phyloP scores from a whole-genome alignment of 768 basidiomycete species.

The Macrolepiota dolichaula region DNA sequence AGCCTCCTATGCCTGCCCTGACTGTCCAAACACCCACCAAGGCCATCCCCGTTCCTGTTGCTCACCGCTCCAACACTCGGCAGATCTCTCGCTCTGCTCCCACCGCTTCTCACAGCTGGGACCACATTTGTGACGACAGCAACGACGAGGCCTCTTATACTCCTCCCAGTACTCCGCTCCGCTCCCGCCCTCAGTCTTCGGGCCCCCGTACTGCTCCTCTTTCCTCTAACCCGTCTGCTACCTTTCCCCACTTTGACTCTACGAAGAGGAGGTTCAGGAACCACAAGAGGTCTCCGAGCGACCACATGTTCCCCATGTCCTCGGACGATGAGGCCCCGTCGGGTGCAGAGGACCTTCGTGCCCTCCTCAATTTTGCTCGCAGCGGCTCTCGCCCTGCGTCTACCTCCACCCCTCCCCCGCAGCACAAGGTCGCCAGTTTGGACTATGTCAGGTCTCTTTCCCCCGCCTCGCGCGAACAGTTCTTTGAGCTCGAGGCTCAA shows the following conservation, averaged over 20 bases:
- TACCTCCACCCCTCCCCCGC: conserved; percentile 17
- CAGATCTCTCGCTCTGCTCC: conserved; percentile 54
- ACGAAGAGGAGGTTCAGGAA: conserved; percentile 27
- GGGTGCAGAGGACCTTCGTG: conserved; percentile 27
- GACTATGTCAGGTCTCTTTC: conserved; percentile 16
- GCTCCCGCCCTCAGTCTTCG: conserved; percentile 26
- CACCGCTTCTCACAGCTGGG: conserved; percentile 37
- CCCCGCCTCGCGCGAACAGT: conserved; percentile 22
- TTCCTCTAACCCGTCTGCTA: conserved; percentile 20
- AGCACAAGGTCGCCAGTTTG: conserved; percentile 6
- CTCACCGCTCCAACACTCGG: conserved; percentile 12
- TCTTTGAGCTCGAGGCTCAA: conserved; percentile 29
- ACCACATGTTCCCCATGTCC: conserved; percentile 72
- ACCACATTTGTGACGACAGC: conserved; percentile 74
- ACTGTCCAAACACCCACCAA: conserved; percentile 34
- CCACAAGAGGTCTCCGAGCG: conserved; percentile 64
- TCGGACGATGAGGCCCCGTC: conserved; percentile 62
- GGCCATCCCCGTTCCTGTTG: conserved; percentile 48
- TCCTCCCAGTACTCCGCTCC: conserved; percentile 55
- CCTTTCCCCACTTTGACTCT: conserved; percentile 39
- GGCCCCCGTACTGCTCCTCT: conserved; percentile 54
- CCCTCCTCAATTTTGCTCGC: conserved; percentile 26
- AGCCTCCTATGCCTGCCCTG: conserved; percentile 28
- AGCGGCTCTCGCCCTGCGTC: conserved; percentile 12
- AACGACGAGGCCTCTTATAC: conserved; percentile 39